Conservation (phyloP, 352 stramenopile species). For the Globisporangium lucens region DNA sequence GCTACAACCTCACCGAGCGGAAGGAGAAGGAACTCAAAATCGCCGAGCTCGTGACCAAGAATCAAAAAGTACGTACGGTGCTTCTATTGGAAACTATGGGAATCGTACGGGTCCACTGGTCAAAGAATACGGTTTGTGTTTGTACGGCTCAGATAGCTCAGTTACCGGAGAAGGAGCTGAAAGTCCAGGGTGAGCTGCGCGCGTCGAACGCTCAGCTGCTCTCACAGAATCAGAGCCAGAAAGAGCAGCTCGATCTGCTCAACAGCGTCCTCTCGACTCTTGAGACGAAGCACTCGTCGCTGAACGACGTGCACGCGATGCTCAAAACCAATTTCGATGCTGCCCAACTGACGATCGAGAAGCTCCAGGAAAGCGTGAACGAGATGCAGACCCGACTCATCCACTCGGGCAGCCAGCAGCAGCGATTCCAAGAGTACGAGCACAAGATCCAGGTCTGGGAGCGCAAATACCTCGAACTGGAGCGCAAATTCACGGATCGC, state of each 20-base stretch:
- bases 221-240: slow-evolving; percentile 21
- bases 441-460: slow-evolving; percentile 38
- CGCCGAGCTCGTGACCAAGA: slow-evolving; percentile 53
- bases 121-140: background rate
- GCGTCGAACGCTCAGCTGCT: slow-evolving; percentile 30
- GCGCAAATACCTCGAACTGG: slow-evolving; percentile 26
- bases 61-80: slow-evolving; percentile 42
- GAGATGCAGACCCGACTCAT: slow-evolving; percentile 29
- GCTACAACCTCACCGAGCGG: slow-evolving; percentile 51
- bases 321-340: slow-evolving; percentile 30
- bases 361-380: slow-evolving; percentile 29
- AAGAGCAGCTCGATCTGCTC: slow-evolving; percentile 36
- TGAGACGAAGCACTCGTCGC: slow-evolving; percentile 36
- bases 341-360: slow-evolving; percentile 29
- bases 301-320: slow-evolving; percentile 27
- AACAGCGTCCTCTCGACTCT: slow-evolving; percentile 33
- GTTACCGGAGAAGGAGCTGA: slow-evolving; percentile 50
- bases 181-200: slow-evolving; percentile 31
- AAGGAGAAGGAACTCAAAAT: slow-evolving; percentile 68
- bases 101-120: no score
- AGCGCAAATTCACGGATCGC: slow-evolving; percentile 24
- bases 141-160: slow-evolving; percentile 34
- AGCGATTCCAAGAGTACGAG: slow-evolving; percentile 40
- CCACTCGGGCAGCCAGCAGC: slow-evolving; percentile 16
- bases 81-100: background rate